Conservation (phyloP, 768 basidiomycete genomes). For the Asterophora lycoperdoides region DNA sequence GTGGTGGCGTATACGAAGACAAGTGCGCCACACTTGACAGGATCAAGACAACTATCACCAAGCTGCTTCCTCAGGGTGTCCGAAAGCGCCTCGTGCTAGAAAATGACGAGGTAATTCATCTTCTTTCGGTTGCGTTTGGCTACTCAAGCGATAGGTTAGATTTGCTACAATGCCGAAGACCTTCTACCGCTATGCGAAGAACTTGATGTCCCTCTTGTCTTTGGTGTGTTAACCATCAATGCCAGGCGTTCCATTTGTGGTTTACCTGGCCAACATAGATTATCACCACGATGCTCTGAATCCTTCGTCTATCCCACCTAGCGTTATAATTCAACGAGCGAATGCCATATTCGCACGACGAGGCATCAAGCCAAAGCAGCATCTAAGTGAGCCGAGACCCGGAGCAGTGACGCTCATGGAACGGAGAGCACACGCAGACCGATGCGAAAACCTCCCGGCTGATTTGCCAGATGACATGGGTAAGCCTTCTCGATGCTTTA, state of each 20-base stretch:
- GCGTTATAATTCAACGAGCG: slow-evolving; percentile 68
- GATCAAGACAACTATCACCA: slow-evolving; percentile 64
- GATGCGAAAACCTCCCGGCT: slow-evolving; percentile 64
- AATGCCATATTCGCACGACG: slow-evolving; percentile 69
- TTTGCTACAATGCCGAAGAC: slow-evolving; percentile 89
- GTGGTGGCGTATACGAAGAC: slow-evolving; percentile 81
- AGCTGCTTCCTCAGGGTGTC: slow-evolving; percentile 55
- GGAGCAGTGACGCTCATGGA: slow-evolving; percentile 85
- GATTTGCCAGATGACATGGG: slow-evolving; percentile 68
- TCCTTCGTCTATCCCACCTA: slow-evolving; percentile 55
- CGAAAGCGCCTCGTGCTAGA: slow-evolving; percentile 81
- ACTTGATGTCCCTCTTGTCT: slow-evolving; percentile 68
- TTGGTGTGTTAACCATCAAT: slow-evolving; percentile 37
- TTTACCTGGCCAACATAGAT: slow-evolving; percentile 31
- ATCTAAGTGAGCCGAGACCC: slow-evolving; percentile 84
- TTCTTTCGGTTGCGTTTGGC: background rate
- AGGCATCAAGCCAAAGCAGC: slow-evolving; percentile 87
- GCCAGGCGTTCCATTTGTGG: slow-evolving; percentile 24
- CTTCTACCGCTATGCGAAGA: slow-evolving; percentile 84
- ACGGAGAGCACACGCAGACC: slow-evolving; percentile 79
- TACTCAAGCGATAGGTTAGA: slow-evolving; percentile 20
- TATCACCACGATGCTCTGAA: slow-evolving; percentile 81
- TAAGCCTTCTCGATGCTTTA: slow-evolving; percentile 22
- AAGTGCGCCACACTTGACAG: slow-evolving; percentile 67
- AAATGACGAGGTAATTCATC: slow-evolving; percentile 75